Evolutionary conservation across 495 filamentous ascomycete genomes (phyloP), one percentile per base, ranked within the genome.

Genomic region (Penicillium chermesinum): DNA sequence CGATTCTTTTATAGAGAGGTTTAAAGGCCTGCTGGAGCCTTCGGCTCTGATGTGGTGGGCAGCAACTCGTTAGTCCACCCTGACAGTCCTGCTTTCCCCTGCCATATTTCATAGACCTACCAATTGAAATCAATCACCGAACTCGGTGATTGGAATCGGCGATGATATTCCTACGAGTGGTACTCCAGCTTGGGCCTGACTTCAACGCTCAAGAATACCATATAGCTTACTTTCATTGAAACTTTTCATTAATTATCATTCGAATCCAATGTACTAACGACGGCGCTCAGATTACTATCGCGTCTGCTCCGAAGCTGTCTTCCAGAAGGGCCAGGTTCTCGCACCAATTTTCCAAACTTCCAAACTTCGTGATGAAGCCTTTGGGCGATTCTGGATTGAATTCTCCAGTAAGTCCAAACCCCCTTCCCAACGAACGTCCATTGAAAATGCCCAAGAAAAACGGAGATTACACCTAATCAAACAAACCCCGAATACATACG

Each of bases 381-480:
- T 74, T 49, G 63, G 65, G 12, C 58, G 57, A 20, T 74, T 74
- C 57, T 74, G 71, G 71, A 44, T 72, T 30, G 60, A 62, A 2
- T 71, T 74, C 35, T 65, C 50, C 41, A 46, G 66, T 71, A 46
- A 53, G 59, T 59, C 13, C 20, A 25, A 20, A 17, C 19, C 34
- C 37, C 9, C 7, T 38, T 42, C 16, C 32, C 10, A 14, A n/a
- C n/a, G n/a, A n/a, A n/a, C n/a, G n/a, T n/a, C n/a, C n/a, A n/a
- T n/a, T n/a, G n/a, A n/a, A 30, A 30, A 30, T 30, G 5, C 5
- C 25, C 4, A 30, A 30, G 25, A 30, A 10, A 4, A 30, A 33
- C 12, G n/a, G 19, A 10, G 10, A 15, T 27, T 5, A 10, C 20
- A 6, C 18, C 27, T 30, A 20, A 5, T 33, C 8, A 7, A 33